Conservation (phyloP, 106 monocot genomes). For the Dendrobium officinale region DNA sequence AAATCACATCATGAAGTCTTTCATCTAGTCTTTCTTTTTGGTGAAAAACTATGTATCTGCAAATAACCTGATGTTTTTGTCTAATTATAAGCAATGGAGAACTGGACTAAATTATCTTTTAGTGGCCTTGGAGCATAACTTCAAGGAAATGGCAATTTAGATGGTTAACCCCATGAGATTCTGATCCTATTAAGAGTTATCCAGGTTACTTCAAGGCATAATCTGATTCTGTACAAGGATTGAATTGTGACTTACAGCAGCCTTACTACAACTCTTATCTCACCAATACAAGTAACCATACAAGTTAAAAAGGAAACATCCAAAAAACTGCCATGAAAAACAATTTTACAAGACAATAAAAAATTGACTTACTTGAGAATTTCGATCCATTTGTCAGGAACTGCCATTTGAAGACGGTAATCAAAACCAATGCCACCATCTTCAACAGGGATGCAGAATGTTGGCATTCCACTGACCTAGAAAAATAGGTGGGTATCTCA, state of each 20-base stretch:
- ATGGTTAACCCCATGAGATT: not conserved
- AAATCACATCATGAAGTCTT: too few species aligned
- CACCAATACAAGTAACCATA: not conserved
- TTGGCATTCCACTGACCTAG: slow-evolving; percentile 98
- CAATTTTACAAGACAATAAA: not conserved
- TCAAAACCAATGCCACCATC: slow-evolving; percentile 96
- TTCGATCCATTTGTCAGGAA: slow-evolving; percentile 99
- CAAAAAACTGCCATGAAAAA: not conserved
- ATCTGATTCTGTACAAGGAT: too few species aligned
- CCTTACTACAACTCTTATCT: not conserved
- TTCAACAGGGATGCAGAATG: slow-evolving; percentile 78
- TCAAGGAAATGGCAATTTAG: not conserved
- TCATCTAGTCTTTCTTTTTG: too few species aligned
- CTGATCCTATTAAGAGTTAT: too few species aligned
- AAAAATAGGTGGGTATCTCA: slow-evolving; percentile 2
- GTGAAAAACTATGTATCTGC: too few species aligned
- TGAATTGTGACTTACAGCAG: too few species aligned
- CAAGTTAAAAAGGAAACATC: not conserved
- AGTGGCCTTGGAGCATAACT: not conserved
- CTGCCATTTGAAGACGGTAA: slow-evolving; percentile 97
- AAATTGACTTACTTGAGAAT: slow-evolving; percentile 63
- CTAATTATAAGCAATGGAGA: too few species aligned
- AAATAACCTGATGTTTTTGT: too few species aligned
- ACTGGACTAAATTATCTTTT: not conserved
- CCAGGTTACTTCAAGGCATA: too few species aligned